Percentiles rank a stretch among this genome's conserved stretches.
phyloP scores from a whole-genome alignment of 2,329 filamentous ascomycete genomes.

The Colletotrichum sidae region DNA sequence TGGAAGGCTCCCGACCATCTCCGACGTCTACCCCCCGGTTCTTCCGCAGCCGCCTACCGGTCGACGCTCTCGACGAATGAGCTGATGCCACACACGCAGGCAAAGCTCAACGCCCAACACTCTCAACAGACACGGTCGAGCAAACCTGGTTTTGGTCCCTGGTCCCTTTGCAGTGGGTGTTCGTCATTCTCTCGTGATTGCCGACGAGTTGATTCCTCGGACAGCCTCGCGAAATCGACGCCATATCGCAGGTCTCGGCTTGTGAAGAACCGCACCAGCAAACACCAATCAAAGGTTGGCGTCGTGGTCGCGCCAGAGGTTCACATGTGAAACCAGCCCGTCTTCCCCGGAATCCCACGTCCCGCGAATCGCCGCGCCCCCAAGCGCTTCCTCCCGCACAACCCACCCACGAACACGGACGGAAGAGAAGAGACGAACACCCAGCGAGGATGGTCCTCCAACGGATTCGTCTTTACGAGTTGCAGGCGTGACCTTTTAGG shows the following conservation, averaged over 20 bases:
- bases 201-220: too few relatives aligned
- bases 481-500: conserved; percentile 18
- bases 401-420: not conserved
- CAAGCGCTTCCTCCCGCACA: conserved; percentile 17
- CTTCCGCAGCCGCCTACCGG: conserved; percentile 17
- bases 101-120: not conserved
- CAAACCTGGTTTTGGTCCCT: too few relatives aligned
- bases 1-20: not conserved
- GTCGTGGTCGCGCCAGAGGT: not conserved
- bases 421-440: conserved; percentile 5
- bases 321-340: conserved; percentile 30
- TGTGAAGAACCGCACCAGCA: too few relatives aligned
- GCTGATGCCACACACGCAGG: conserved; percentile 8
- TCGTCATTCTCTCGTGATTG: too few relatives aligned
- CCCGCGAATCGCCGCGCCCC: conserved; percentile 22
- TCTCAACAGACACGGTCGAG: not conserved
- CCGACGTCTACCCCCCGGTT: conserved; percentile 18
- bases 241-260: too few relatives aligned
- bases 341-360: conserved; percentile 25
- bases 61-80: conserved; percentile 6
- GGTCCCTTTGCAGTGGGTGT: too few relatives aligned
- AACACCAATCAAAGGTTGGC: not conserved
- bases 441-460: too few relatives aligned
- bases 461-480: not conserved
- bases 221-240: too few relatives aligned